These are phyloP conservation scores for Arthrobotrys sinensis DNA, from an alignment of 2,329 filamentous ascomycete genomes.

Conservation along the genomic window DNA sequence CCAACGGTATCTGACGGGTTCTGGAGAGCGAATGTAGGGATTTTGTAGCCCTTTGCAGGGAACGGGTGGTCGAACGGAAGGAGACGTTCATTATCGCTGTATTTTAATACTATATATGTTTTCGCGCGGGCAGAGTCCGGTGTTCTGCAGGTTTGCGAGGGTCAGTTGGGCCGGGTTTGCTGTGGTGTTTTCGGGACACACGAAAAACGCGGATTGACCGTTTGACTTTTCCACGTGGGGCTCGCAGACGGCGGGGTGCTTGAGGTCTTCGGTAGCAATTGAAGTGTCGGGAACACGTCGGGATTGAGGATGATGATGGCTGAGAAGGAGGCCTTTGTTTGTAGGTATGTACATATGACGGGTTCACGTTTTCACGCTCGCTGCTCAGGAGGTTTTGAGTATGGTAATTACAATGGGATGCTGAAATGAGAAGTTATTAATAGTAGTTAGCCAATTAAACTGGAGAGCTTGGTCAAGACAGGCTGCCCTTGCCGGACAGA, in stretches of 20 bases:
- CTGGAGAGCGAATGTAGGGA: conserved; percentile 49
- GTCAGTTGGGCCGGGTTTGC: conserved; percentile 23
- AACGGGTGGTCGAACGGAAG: conserved; percentile 34
- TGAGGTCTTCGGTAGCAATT: conserved; percentile 13
- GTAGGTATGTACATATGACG: conserved; percentile 14
- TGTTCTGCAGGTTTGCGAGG: conserved; percentile 11
- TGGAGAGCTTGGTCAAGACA: conserved; percentile 32
- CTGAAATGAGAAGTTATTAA: conserved; percentile 54
- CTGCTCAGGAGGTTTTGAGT: conserved; percentile 31
- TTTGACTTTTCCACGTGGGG: conserved; percentile 56
- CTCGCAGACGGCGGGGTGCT: conserved; percentile 19
- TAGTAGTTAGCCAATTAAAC: conserved; percentile 55
- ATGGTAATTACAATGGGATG: conserved; percentile 9
- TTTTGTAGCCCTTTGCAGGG: conserved; percentile 51
- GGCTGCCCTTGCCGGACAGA: conserved; percentile 20
- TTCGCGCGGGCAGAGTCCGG: conserved; percentile 21
- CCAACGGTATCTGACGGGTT: conserved; percentile 20
- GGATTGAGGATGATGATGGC: neutral
- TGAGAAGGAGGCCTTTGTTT: conserved; percentile 4
- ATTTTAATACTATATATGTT: conserved; percentile 11
- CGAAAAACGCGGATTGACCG: conserved; percentile 52
- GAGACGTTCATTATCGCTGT: conserved; percentile 39
- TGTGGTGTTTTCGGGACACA: conserved; percentile 31
- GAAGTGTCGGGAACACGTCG: conserved; percentile 14
- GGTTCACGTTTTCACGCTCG: conserved; percentile 20